phyloP scores from a whole-genome alignment of 345 rosid genomes.

The Hibiscus syriacus region DNA sequence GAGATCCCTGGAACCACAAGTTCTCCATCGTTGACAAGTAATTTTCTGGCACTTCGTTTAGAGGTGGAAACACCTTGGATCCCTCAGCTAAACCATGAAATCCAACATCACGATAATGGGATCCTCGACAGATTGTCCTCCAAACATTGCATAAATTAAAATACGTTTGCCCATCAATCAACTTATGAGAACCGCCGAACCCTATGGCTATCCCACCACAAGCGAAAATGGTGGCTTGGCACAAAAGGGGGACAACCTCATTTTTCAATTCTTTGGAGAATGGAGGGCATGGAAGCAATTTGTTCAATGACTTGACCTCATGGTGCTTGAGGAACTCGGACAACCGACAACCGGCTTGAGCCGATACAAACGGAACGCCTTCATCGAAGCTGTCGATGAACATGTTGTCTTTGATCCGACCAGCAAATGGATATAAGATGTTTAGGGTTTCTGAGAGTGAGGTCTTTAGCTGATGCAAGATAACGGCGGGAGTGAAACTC shows the following conservation, averaged over 20 bases:
- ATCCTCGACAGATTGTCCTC: neutral
- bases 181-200: neutral
- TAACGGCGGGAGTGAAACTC: neutral
- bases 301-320: neutral
- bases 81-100: neutral
- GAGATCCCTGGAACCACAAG: neutral
- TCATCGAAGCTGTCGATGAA: neutral
- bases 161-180: neutral
- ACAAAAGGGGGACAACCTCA: neutral
- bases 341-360: neutral
- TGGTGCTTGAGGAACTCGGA: neutral
- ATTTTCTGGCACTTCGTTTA: neutral
- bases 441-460: conserved; percentile 2
- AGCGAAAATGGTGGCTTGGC: neutral
- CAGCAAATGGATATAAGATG: neutral
- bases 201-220: conserved; percentile 5
- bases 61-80: neutral
- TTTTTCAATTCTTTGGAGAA: neutral
- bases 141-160: neutral
- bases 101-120: neutral
- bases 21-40: neutral
- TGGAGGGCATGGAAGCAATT: conserved; percentile 4
- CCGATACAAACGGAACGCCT: conserved; percentile 4
- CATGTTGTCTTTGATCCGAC: neutral
- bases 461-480: neutral